Base-by-base conservation (phyloP, 352 stramenopile genomes). In the Phytopythium mirpurense region DNA sequence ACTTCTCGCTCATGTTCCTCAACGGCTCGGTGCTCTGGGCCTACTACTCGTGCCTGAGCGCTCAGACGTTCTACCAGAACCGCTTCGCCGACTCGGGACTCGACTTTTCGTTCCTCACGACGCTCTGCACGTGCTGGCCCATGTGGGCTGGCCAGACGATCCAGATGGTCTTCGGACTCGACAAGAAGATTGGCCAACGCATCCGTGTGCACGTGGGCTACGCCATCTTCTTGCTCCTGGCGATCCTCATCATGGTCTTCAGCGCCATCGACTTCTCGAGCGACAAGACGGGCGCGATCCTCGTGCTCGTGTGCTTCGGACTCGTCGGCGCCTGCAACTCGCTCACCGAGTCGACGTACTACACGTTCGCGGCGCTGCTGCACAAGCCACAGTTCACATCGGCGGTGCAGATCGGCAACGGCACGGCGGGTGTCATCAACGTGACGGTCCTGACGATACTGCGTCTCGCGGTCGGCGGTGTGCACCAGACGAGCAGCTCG, bases 31-130 rank as follows among this genome's bases (percentile, higher is more conserved):
- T 87, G 29, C 63, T 90, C 26, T 90, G 80, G 77, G 72, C 74
- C 18, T 88, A 83, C 65, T 86, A 86, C 57, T 87, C 74, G 63
- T 90, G 77, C 46, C 59, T 90, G 38, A 87, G 74, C 44, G 74
- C 74, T 0, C 74, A 88, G 23, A 68, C 86, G 50, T 90, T 83
- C 47, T 87, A 88, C 40, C 4, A 32, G 23, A 15, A 32, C 21
- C 43, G 43, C 23, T 90, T 87, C 58, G 64, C 77, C 1, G 49
- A 74, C 21, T 74, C 68, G 0, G 62, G 65, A 0, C 66, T 86
- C 41, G 59, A 82, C 49, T 90, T 90, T 53, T 70, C 68, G 12
- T 88, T 88, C 68, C 53, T 90, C 9, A 88, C 75, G 14, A 88
- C 73, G 56, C 60, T 85, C 4, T 54, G 57, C 26, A 82, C 73